Evolutionary conservation across 495 filamentous ascomycete genomes (phyloP), one percentile per base, ranked within the genome.

Genomic region (Penicillium simplicissimum): DNA sequence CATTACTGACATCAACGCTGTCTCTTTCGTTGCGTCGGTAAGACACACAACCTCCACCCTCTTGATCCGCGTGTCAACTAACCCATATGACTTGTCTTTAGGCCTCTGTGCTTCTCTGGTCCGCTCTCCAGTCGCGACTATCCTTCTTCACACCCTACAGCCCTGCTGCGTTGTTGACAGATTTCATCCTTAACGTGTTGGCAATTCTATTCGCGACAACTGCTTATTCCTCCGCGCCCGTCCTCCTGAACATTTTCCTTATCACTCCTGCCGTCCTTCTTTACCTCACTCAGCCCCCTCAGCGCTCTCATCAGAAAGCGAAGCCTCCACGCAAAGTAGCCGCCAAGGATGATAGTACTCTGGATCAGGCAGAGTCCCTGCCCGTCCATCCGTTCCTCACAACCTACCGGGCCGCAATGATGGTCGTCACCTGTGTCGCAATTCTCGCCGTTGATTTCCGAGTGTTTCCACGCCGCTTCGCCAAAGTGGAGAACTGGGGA

Each of bases 381-480:
- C 92, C 96, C 0, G 85, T 88, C 42, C 94, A 94, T 72, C 90
- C 93, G 1, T 98, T 96, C 75, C 74, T 99, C 60, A 97, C 95
- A 0, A 89, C 85, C 21, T 98, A 98, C 66, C 87, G 95, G 37
- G 92, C 90, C 1, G 82, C 84, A 33, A 96, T 99, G 93, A 85
- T 99, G 81, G 82, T 96, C n/a, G 80, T 92, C 35, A 99, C 96
- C 21, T 96, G 92, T 67, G 73, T 93, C 28, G 91, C 92, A 52
- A 98, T 99, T 63, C 84, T 99, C n/a, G 95, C 96, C 10, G 95
- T 99, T 21, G 95, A 99, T 75, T 99, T 99, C 69, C 85, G 80
- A 19, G 77, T 96, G 53, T 99, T 99, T 63, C 95, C 95, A 2
- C 86, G 95, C 2, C 89, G 95, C 6, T 97, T 97, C 69, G 95